A percentile compares a stretch with the other conserved stretches of the same genome.
Conservation (phyloP, 805 yeast species). For the Sugiyamaella mastotermitis region DNA sequence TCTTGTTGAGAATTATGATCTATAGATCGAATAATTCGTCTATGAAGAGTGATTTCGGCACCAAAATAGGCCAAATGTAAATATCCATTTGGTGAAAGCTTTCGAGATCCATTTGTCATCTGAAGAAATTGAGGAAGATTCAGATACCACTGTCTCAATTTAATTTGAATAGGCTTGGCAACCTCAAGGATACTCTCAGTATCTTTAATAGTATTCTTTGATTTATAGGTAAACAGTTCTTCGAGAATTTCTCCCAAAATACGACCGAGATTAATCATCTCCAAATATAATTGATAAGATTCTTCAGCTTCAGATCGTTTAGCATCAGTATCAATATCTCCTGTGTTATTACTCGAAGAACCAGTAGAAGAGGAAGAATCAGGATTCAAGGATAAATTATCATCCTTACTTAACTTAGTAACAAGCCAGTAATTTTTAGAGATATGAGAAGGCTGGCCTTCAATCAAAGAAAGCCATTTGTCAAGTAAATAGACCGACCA, state of each 20-base stretch:
- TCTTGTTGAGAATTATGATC: constrained; percentile 43
- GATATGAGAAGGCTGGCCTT: constrained; percentile 79
- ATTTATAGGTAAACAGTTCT: constrained; percentile 64
- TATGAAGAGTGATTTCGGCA: constrained; percentile 79
- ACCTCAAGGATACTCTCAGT: constrained; percentile 62
- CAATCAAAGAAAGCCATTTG: constrained; percentile 80
- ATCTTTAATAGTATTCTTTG: constrained; percentile 48
- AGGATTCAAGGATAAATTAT: constrained; percentile 56
- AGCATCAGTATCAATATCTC: neutral
- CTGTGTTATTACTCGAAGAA: neutral
- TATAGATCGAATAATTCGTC: constrained; percentile 38
- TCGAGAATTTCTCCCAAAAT: constrained; percentile 42
- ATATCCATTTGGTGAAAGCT: constrained; percentile 54
- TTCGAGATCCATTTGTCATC: constrained; percentile 20
- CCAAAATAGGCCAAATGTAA: constrained; percentile 83
- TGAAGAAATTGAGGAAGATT: constrained; percentile 25
- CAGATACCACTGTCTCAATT: constrained; percentile 32
- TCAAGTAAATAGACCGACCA: constrained; percentile 96
- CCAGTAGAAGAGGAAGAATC: no score
- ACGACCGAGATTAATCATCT: constrained; percentile 28
- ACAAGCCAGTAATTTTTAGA: constrained; percentile 78
- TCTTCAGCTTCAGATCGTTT: neutral
- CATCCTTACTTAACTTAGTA: constrained; percentile 57
- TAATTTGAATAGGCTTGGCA: constrained; percentile 52
- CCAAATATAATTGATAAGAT: constrained; percentile 25